Percentiles rank a stretch among this genome's conserved stretches.
Evolutionary conservation across 2,329 filamentous ascomycete genomes (phyloP).

Genomic region (Phyllosticta citribraziliensis): DNA sequence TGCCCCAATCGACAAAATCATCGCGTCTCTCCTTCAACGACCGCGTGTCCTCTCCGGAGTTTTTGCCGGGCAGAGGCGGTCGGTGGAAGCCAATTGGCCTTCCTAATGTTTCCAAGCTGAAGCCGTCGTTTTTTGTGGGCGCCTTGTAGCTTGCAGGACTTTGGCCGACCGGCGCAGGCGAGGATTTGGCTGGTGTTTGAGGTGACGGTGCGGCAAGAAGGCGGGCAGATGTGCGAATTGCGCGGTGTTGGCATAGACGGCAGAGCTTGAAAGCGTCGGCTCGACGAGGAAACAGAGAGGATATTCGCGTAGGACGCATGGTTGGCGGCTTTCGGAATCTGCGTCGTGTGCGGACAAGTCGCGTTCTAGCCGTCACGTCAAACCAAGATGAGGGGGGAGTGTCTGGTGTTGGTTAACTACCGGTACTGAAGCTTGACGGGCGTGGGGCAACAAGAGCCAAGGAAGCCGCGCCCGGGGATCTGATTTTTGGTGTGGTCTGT

Average conservation of each 20-base stretch:
- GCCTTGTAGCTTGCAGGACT: constrained; percentile 6
- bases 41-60: constrained; percentile 65
- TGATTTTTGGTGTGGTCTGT: not conserved
- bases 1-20: constrained; percentile 78
- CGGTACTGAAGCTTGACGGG: not conserved
- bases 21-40: constrained; percentile 58
- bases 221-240: not conserved
- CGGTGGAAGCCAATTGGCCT: constrained; percentile 74
- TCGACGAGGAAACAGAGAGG: not conserved
- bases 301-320: not conserved
- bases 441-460: not conserved
- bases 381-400: not conserved
- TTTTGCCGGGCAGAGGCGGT: constrained; percentile 69
- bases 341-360: not conserved
- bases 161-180: not conserved
- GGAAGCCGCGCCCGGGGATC: too few relatives aligned
- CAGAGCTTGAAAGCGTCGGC: not conserved
- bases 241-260: constrained; percentile 1
- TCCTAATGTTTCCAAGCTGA: constrained; percentile 44
- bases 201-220: not conserved
- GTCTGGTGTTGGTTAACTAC: not conserved
- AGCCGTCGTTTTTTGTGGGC: constrained; percentile 21
- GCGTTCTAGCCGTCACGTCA: not conserved
- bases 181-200: not conserved
- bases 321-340: not conserved